Evolutionary conservation across 129 eudicot species (phyloP).

Genomic region (Ambrosia trifida): DNA sequence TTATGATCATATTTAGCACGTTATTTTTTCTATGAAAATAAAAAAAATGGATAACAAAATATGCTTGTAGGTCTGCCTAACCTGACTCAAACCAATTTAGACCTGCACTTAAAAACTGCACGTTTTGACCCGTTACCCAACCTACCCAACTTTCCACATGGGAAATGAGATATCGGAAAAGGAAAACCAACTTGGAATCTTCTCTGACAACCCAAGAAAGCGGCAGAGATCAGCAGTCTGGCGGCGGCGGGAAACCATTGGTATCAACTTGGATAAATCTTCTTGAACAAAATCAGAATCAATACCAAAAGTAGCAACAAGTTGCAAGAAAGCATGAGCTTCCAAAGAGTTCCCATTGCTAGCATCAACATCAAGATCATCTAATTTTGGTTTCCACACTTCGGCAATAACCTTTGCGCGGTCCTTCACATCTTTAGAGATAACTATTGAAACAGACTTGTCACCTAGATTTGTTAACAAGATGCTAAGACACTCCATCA

Average conservation of each 20-base stretch:
- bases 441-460: constrained; percentile 47
- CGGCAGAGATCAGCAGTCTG: constrained; percentile 98
- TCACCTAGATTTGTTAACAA: constrained; percentile 46
- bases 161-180: background rate
- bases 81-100: too few species aligned
- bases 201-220: constrained; percentile 86
- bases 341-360: constrained; percentile 92
- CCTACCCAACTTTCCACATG: too few species aligned
- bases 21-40: too few species aligned
- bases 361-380: constrained; percentile 88
- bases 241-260: constrained; percentile 94
- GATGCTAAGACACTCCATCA: constrained; percentile 88
- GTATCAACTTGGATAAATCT: constrained; percentile 69
- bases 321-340: constrained; percentile 97
- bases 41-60: too few species aligned
- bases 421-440: constrained; percentile 56
- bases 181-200: constrained; percentile 77
- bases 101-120: too few species aligned
- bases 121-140: too few species aligned
- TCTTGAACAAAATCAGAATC: constrained; percentile 78
- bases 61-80: too few species aligned
- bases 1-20: too few species aligned
- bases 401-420: constrained; percentile 91
- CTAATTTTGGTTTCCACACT: constrained; percentile 93
- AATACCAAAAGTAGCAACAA: constrained; percentile 79